Evolutionary conservation across 140 eudicot genomes (phyloP), one percentile per base, ranked within the genome.

Genomic region (Stevia rebaudiana): DNA sequence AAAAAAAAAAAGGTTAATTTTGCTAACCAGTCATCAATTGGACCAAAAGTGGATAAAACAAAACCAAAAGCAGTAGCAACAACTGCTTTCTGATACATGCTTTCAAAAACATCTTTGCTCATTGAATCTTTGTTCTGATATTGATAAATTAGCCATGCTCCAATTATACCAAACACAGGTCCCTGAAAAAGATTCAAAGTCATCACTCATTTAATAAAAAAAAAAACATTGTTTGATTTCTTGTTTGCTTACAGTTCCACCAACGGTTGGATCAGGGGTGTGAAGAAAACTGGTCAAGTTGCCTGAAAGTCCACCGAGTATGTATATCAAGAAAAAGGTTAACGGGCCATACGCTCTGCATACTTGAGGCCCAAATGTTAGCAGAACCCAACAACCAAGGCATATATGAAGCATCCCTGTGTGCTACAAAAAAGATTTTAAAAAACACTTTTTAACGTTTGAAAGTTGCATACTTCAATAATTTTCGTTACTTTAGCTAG

Each of bases 251-350:
- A 89, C 97, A 74, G 95, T 83, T 61, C 95, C 97, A 66, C 97
- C 95, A 67, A 89, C 97, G 40, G 97, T 81, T 48, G 95, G 83
- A 35, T 83, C 89, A 47, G 97, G 80, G 4, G 87, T 86, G 77
- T 89, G 97, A 75, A 86, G 83, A 74, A 89, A 89, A 70, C 97
- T 89, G 70, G 84, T 72, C 33, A 90, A 67, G 76, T 86, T 90
- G 52, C 95, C 97, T 0, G 94, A 84, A 53, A 90, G 76, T 62
- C 97, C 97, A 44, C 97, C 97, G 24, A 90, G 97, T 67, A 78
- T 55, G 63, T 84, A 90, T 72, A 90, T 70, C 81, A 90, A 66
- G 84, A 84, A 77, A 62, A 86, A 86, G 43, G 95, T 81, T 49
- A 86, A 84, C 23, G 87, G 69, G 43, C 97, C 97, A 76, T 90